phyloP scores from a whole-genome alignment of 73 alveolate genomes.

The Paramecium sonneborni region DNA sequence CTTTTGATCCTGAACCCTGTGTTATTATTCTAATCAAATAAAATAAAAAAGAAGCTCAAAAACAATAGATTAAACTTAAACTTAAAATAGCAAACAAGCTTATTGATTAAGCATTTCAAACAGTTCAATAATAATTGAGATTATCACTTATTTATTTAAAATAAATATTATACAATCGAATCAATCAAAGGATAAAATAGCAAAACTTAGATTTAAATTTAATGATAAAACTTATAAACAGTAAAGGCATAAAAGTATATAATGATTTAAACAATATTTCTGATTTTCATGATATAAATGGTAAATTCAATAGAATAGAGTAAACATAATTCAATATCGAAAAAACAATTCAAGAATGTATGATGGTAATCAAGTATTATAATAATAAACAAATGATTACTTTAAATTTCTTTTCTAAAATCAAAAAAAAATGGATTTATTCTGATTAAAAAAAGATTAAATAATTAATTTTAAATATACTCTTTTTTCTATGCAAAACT shows the following conservation, averaged over 20 bases:
- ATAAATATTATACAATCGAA: not conserved
- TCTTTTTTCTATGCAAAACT: not conserved
- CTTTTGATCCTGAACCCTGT: slow-evolving; percentile 14
- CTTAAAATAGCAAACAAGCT: not conserved
- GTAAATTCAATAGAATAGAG: not conserved
- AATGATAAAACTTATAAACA: not conserved
- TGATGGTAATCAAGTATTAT: not conserved
- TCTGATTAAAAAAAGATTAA: not conserved
- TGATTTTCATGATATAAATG: slow-evolving; percentile 20
- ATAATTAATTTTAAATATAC: not conserved
- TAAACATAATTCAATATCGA: not conserved
- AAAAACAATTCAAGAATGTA: not conserved
- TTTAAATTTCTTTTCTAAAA: not conserved
- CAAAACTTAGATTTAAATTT: not conserved
- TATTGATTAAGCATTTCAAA: not conserved
- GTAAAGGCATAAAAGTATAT: not conserved
- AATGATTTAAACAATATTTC: not conserved
- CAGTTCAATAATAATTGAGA: not conserved
- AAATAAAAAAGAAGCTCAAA: not conserved
- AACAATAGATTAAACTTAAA: not conserved
- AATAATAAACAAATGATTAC: not conserved
- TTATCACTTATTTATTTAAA: not conserved
- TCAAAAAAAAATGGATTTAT: not conserved
- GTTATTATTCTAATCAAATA: not conserved
- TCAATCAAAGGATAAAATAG: not conserved